Evolutionary conservation across 768 basidiomycete species (phyloP), one percentile per base, ranked within the genome.

Genomic region (Kockovaella imperatae): DNA sequence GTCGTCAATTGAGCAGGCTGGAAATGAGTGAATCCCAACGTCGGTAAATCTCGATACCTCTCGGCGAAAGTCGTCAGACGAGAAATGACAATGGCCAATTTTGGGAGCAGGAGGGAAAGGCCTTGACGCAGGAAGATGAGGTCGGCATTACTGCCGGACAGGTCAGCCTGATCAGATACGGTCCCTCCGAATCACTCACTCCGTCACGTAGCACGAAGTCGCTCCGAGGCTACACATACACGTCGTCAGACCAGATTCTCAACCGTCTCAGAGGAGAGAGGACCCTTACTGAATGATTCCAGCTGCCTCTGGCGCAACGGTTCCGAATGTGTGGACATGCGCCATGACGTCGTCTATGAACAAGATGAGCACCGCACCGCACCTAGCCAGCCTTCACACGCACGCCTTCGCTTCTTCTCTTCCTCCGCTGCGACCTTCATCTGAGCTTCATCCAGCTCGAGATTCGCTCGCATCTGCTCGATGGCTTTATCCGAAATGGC

Each of bases 1-100:
- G 95, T 99, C 0, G 93, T 96, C 50, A 97, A 77, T 74, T 99
- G 95, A 5, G 95, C 95, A 3, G 95, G 91, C 72, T 99, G 95
- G 76, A 90, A 99, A 71, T 99, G 95, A 4, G 95, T 99, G 75
- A 93, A 99, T 1, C 95, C 95, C 26, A 99, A 79, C 0, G 91
- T 89, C 0, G 95, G 90, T 31, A 96, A 79, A 50, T 82, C 86
- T 38, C 82, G 82, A 69, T 97, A 83, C 62, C 90, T 77, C 31
- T 78, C 75, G 5, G 95, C 90, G 56, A 97, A 99, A 1, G 72
- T 64, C 20, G 90, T 78, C 32, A 99, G 79, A 28, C 93, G 84
- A 35, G 85, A 84, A 62, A 99, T 91, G 45, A 99, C 79, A 23
- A 86, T 77, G 0, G 83, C 83, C n/a, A 99, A 80, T 49, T 93